These are phyloP conservation scores for Wickerhamiella kurtzmanii DNA, from an alignment of 805 yeast genomes.

Conservation along the genomic window DNA sequence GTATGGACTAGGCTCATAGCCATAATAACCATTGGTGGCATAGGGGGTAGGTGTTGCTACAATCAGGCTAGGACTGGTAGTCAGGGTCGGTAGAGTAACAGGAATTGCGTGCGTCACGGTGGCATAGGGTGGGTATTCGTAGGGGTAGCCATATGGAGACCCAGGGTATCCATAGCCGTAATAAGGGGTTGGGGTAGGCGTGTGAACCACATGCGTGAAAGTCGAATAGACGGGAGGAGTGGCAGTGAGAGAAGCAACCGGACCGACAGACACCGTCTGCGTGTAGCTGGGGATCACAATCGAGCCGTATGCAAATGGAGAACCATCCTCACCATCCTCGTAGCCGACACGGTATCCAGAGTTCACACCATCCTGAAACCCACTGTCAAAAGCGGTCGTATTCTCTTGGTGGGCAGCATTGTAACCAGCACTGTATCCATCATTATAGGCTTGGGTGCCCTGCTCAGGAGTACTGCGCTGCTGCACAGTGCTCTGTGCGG, in stretches of 20 bases:
- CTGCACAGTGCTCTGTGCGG: constrained; percentile 1
- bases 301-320: background rate
- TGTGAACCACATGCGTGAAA: background rate
- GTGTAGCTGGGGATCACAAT: background rate
- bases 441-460: constrained; percentile 6
- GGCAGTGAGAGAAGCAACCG: constrained; percentile 2
- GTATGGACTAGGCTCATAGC: background rate
- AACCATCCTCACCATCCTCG: constrained; percentile 10
- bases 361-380: constrained; percentile 8
- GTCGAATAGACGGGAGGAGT: background rate
- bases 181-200: background rate
- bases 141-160: background rate
- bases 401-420: constrained; percentile 7
- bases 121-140: background rate
- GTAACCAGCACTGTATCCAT: constrained; percentile 12
- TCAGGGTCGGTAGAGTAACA: background rate
- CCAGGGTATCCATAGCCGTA: background rate
- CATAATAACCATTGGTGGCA: background rate
- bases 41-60: background rate
- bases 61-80: background rate
- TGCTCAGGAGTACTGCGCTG: background rate
- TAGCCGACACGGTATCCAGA: constrained; percentile 12
- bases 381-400: constrained; percentile 6
- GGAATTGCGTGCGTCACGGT: background rate
- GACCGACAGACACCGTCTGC: background rate